These are phyloP conservation scores for Colletotrichum viniferum DNA, from an alignment of 2,329 filamentous ascomycete species.

Conservation along the genomic window DNA sequence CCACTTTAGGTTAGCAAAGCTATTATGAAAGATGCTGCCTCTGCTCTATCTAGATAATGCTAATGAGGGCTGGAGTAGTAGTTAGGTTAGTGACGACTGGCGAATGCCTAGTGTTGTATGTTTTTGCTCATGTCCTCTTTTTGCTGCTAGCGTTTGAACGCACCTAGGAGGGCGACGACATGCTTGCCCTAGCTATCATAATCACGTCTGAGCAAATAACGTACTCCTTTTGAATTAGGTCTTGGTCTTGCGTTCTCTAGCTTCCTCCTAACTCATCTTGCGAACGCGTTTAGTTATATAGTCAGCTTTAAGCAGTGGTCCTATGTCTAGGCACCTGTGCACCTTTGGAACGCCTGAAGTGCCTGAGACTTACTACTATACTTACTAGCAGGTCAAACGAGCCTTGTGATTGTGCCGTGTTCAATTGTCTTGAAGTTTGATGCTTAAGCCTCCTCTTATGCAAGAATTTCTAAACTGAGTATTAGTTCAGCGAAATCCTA, in stretches of 20 bases:
- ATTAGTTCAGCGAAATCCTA: neutral
- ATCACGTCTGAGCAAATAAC: neutral
- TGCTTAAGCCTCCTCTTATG: neutral
- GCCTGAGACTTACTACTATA: neutral
- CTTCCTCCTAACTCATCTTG: neutral
- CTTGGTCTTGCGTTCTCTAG: neutral
- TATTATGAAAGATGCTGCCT: too few relatives aligned
- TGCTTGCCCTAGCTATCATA: neutral
- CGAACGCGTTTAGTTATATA: neutral
- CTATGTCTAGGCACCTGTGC: neutral
- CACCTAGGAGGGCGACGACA: neutral
- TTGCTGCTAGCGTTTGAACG: neutral
- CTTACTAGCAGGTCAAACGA: neutral
- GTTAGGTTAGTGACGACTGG: neutral
- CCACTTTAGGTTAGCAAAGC: too few relatives aligned
- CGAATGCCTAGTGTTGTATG: neutral
- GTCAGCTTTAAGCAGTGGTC: neutral
- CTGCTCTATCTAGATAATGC: too few relatives aligned
- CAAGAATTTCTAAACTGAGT: neutral
- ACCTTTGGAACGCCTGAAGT: neutral
- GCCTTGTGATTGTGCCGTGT: neutral
- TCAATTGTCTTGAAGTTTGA: neutral
- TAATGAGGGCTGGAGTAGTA: neutral
- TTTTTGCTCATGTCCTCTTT: neutral
- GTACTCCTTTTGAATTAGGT: neutral